Conservation (phyloP, 1,284 basidiomycete genomes). For the Sphagnurus paluster region DNA sequence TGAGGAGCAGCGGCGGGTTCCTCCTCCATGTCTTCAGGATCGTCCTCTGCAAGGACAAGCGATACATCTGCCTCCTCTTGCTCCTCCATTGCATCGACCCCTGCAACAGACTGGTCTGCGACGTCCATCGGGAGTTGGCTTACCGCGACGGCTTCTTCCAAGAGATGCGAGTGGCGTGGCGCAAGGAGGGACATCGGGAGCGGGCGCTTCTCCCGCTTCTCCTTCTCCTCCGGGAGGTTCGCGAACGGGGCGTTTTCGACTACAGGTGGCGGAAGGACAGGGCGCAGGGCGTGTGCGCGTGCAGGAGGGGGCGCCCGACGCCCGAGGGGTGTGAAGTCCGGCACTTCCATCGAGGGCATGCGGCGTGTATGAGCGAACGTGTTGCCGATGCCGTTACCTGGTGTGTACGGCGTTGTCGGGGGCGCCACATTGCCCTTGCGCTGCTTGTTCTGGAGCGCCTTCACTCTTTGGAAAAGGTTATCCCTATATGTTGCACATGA, state of each 20-base stretch:
- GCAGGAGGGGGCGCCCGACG: constrained; percentile 26
- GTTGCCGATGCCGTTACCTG: constrained; percentile 13
- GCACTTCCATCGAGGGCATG: constrained; percentile 39
- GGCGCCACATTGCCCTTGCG: constrained; percentile 54
- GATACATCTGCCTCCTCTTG: neutral
- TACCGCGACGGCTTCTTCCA: constrained; percentile 49
- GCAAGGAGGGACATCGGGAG: constrained; percentile 43
- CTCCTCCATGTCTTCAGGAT: neutral
- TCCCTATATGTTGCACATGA: constrained; percentile 38
- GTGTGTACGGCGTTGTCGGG: constrained; percentile 40
- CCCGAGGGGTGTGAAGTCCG: constrained; percentile 51
- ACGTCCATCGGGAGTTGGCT: constrained; percentile 14
- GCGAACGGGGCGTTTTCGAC: constrained; percentile 32
- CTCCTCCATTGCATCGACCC: neutral
- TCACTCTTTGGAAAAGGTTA: constrained; percentile 50
- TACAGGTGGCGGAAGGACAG: constrained; percentile 26
- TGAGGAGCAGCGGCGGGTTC: neutral
- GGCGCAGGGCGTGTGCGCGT: constrained; percentile 21
- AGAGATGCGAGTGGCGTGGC: constrained; percentile 56
- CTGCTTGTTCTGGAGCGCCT: constrained; percentile 64
- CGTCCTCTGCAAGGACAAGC: neutral
- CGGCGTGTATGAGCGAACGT: constrained; percentile 16
- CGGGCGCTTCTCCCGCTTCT: constrained; percentile 18
- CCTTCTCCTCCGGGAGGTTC: constrained; percentile 21
- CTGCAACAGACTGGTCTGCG: constrained; percentile 1